A percentile compares a stretch with the other conserved stretches of the same genome.
Evolutionary conservation across 202 grass and related monocot species (phyloP).

Genomic region (Elaeis oleifera): DNA sequence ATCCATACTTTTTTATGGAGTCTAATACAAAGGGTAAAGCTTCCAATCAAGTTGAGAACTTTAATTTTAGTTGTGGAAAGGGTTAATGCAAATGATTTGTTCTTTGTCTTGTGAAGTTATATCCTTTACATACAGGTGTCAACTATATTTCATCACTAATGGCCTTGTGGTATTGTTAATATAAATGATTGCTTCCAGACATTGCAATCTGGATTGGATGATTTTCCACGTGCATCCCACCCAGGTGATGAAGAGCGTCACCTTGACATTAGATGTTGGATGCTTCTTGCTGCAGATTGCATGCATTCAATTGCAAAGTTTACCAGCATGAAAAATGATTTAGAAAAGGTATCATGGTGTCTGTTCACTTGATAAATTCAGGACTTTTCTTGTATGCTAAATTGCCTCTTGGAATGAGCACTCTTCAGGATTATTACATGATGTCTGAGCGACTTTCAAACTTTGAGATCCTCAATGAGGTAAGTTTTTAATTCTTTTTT

Average conservation of each 20-base stretch:
- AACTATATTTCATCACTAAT: too few species aligned
- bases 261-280: conserved; percentile 90
- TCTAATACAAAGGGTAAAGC: too few species aligned
- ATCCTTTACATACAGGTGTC: too few species aligned
- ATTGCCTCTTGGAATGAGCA: too few species aligned
- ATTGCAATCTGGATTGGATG: conserved; percentile 89
- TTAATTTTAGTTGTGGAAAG: too few species aligned
- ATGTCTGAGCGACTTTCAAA: conserved; percentile 79
- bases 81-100: too few species aligned
- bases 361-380: neutral
- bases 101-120: too few species aligned
- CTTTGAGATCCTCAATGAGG: conserved; percentile 79
- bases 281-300: conserved; percentile 90
- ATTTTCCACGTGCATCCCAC: conserved; percentile 93
- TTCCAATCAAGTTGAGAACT: too few species aligned
- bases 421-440: conserved; percentile 57
- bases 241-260: conserved; percentile 86
- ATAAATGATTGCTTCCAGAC: conserved; percentile 47
- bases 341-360: conserved; percentile 46
- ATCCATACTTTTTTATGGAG: too few species aligned
- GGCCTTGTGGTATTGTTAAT: conserved; percentile 2
- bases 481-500: conserved; percentile 24
- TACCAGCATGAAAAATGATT: conserved; percentile 54
- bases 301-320: conserved; percentile 72
- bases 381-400: too few species aligned